A percentile compares a stretch with the other conserved stretches of the same genome.
Evolutionary conservation across 1,139 yeast species (phyloP).

Genomic region (Suhomyces kunorum): DNA sequence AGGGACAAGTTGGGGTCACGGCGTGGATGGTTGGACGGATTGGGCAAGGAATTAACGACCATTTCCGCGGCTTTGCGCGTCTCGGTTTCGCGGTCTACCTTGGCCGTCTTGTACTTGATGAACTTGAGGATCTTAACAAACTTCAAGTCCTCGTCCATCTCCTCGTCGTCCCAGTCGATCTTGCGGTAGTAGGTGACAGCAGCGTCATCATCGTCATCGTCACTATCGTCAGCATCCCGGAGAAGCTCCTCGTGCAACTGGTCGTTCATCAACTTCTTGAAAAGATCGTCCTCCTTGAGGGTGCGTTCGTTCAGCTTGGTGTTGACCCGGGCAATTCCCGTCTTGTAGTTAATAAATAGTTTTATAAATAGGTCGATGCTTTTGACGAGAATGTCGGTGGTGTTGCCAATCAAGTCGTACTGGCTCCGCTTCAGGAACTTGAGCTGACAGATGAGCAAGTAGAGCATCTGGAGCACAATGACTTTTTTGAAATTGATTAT

Average conservation of each 20-base stretch:
- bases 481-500: constrained; percentile 49
- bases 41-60: constrained; percentile 9
- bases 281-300: constrained; percentile 41
- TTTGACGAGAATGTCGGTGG: constrained; percentile 28
- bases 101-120: constrained; percentile 40
- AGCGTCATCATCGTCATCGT: constrained; percentile 27
- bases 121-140: constrained; percentile 46
- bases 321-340: constrained; percentile 17
- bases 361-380: constrained; percentile 41
- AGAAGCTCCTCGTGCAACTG: constrained; percentile 44
- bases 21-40: constrained; percentile 1
- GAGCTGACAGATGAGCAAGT: constrained; percentile 43
- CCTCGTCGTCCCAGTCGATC: constrained; percentile 54
- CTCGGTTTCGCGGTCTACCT: constrained; percentile 10
- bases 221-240: constrained; percentile 39
- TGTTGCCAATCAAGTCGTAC: constrained; percentile 23
- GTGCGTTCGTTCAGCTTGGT: constrained; percentile 19
- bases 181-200: constrained; percentile 23
- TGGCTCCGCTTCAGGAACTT: constrained; percentile 33
- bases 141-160: constrained; percentile 52
- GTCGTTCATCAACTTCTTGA: constrained; percentile 41
- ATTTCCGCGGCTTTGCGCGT: constrained; percentile 14
- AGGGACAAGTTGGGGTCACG: no score
- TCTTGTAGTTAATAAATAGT: constrained; percentile 43
- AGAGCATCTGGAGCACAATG: constrained; percentile 47